These are phyloP conservation scores for Cardamine chenopodiifolia DNA, from an alignment of 345 rosid species.

Conservation along the genomic window DNA sequence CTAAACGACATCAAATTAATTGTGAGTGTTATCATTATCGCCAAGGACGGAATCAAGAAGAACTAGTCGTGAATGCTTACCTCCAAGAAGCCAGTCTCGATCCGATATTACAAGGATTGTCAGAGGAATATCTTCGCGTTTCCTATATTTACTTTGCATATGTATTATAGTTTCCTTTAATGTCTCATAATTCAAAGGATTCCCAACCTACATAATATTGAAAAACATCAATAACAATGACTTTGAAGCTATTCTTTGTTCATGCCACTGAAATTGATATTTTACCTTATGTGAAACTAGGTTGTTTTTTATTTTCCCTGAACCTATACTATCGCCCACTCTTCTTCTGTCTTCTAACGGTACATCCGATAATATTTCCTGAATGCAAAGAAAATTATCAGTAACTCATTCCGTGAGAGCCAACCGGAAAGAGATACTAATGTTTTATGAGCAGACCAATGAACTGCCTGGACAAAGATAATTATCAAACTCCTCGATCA, in stretches of 20 bases:
- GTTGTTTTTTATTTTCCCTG: constrained; percentile 59
- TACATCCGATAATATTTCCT: constrained; percentile 93
- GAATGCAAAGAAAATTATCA: constrained; percentile 27
- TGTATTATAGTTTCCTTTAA: constrained; percentile 64
- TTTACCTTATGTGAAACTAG: constrained; percentile 71
- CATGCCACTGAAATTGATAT: background rate
- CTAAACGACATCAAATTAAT: constrained; percentile 48
- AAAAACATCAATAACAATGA: constrained; percentile 21
- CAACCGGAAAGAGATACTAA: constrained; percentile 8
- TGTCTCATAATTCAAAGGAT: constrained; percentile 77
- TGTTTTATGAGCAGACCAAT: constrained; percentile 55
- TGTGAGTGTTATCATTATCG: constrained; percentile 7
- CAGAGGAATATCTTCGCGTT: constrained; percentile 61
- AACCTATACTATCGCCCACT: constrained; percentile 46
- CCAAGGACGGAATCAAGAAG: constrained; percentile 14
- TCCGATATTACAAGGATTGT: constrained; percentile 85
- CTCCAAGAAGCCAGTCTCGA: constrained; percentile 83
- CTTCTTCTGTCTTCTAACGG: constrained; percentile 74
- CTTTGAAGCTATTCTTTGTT: background rate
- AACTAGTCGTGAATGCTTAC: constrained; percentile 42
- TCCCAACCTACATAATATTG: constrained; percentile 66
- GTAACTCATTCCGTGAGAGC: background rate
- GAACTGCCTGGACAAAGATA: constrained; percentile 96
- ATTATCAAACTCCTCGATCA: constrained; percentile 91
- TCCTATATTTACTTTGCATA: constrained; percentile 56